Percentiles rank a stretch among this genome's conserved stretches.
These are phyloP conservation scores for Boechera retrofracta DNA, from an alignment of 345 rosid species.

Conservation along the genomic window DNA sequence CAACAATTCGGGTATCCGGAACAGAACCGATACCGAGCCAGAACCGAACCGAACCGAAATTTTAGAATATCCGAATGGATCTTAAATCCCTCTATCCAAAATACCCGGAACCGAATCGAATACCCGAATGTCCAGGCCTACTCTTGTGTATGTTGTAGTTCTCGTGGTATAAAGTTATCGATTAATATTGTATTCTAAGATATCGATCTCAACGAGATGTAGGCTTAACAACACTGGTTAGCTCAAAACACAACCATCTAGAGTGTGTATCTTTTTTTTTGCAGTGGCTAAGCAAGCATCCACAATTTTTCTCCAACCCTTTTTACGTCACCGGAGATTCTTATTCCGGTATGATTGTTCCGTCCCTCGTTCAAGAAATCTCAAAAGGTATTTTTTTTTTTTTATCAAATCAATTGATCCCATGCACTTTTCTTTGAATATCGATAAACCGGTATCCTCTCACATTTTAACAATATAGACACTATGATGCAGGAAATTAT, in stretches of 20 bases:
- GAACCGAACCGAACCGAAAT: too few relatives aligned
- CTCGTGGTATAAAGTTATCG: too few relatives aligned
- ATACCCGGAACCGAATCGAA: too few relatives aligned
- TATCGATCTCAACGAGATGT: not conserved
- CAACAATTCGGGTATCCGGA: too few relatives aligned
- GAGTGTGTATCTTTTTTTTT: not conserved
- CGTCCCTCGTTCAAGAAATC: slow-evolving; percentile 56
- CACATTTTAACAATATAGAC: not conserved
- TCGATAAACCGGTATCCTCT: not conserved
- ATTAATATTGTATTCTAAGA: too few relatives aligned
- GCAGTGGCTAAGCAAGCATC: slow-evolving; percentile 69
- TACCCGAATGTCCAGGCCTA: too few relatives aligned
- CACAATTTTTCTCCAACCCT: slow-evolving; percentile 53
- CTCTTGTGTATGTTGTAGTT: too few relatives aligned
- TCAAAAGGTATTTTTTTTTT: slow-evolving; percentile 5
- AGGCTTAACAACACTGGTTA: not conserved
- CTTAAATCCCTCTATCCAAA: too few relatives aligned
- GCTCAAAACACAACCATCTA: not conserved
- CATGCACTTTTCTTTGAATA: not conserved
- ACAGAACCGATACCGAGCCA: too few relatives aligned
- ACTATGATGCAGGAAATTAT: slow-evolving; percentile 18
- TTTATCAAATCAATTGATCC: not conserved
- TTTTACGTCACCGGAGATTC: slow-evolving; percentile 70
- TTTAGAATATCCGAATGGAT: too few relatives aligned
- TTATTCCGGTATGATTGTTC: slow-evolving; percentile 63